A percentile compares a stretch with the other conserved stretches of the same genome.
Evolutionary conservation across 2,329 filamentous ascomycete genomes (phyloP).

Genomic region (Sclerotinia spermophila): DNA sequence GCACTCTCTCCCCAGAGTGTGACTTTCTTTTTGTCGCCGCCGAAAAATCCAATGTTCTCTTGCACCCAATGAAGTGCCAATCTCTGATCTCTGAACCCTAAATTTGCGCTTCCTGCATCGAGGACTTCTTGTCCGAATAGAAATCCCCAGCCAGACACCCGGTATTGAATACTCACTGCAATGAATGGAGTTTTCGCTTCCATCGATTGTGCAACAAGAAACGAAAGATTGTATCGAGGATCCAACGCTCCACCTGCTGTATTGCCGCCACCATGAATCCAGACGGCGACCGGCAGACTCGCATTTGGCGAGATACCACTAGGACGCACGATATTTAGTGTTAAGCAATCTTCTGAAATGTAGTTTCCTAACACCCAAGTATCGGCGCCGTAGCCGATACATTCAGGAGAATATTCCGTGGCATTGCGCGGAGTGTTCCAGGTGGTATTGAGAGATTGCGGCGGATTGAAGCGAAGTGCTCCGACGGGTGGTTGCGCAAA

Average conservation of each 20-base stretch:
- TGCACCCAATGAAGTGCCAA: constrained; percentile 43
- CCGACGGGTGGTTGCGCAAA: constrained; percentile 23
- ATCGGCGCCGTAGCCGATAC: constrained; percentile 15
- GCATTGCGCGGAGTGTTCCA: constrained; percentile 20
- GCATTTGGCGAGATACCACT: constrained; percentile 37
- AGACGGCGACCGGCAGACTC: constrained; percentile 49
- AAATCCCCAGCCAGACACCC: constrained; percentile 31
- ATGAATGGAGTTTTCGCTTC: constrained; percentile 44
- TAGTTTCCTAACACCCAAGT: constrained; percentile 13
- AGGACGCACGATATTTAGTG: constrained; percentile 38
- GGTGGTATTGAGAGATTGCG: constrained; percentile 19
- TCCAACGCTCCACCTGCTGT: constrained; percentile 42
- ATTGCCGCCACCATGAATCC: constrained; percentile 46
- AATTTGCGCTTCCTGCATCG: constrained; percentile 44
- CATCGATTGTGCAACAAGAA: constrained; percentile 47
- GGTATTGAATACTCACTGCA: constrained; percentile 45
- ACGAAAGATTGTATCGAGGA: constrained; percentile 55
- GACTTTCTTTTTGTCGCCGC: constrained; percentile 41
- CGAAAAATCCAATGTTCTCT: constrained; percentile 44
- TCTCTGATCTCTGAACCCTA: constrained; percentile 44
- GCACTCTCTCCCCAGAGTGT: constrained; percentile 39
- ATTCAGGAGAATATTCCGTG: constrained; percentile 30
- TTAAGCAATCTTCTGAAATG: constrained; percentile 20
- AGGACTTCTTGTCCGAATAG: constrained; percentile 38
- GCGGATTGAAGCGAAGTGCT: constrained; percentile 18